Base-by-base conservation (phyloP, 345 rosid species). In the Turnera subulata region DNA sequence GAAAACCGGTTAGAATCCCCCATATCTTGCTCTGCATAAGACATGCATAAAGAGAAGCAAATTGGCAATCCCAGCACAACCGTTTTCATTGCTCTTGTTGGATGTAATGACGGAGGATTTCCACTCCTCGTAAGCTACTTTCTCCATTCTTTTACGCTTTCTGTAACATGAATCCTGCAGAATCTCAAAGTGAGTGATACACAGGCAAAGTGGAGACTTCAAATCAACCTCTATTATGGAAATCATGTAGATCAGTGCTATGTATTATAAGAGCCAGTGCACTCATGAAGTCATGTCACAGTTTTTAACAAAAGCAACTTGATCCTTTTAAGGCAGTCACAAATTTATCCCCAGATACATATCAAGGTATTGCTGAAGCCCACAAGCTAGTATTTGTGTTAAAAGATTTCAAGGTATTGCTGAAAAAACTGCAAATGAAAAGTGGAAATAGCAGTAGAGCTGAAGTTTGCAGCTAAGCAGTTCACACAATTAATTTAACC, bases 81-180 rank as follows among this genome's bases (percentile, higher is more conserved):
- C 91, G 72, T 78, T 67, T 58, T 60, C 69, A 59, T 75, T 66
- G 33, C 46, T 75, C 50, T 76, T 50, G 49, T 82, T 80, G 0
- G 93, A 77, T 61, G 80, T 58, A 12, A 84, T 52, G 6, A 92
- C 88, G 5, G 83, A 60, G 1, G 96, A 77, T 65, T 92, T 92
- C 91, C 96, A 89, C 16, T 88, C 81, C 62, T 86, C 87, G 51
- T 86, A 89, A 56, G 64, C 83, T 52, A 48, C 72, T 63, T 78
- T 83, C 60, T 82, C 91, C 64, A 29, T 70, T 63, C 61, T 76
- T 66, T 89, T 89, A 2, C 76, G 83, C 76, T 78, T 74, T 66
- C 86, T 89, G 77, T 80, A 70, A 65, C 87, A 70, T 25, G 92
- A 81, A 53, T 69, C 60, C 98, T 91, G 81, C 65, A 66, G 14